Evolutionary conservation across 108 stramenopile species (phyloP).

Genomic region (Seminavis robusta): DNA sequence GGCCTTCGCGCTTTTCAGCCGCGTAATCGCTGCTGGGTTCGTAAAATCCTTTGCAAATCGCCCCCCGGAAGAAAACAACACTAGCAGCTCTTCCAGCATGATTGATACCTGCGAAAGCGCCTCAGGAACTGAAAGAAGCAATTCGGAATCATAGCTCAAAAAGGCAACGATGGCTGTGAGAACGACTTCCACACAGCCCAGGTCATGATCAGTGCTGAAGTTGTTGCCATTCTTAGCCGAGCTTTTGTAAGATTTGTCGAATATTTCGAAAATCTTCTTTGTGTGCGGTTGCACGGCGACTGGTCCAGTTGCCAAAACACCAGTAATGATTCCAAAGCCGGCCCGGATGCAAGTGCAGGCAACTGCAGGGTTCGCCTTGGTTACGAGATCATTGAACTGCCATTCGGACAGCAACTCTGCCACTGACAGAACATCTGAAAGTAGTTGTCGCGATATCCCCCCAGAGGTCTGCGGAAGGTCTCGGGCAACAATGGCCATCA

Average conservation of each 20-base stretch:
- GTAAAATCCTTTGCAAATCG: conserved; percentile 42
- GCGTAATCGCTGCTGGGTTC: conserved; percentile 40
- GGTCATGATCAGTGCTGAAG: conserved; percentile 53
- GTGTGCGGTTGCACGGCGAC: conserved; percentile 50
- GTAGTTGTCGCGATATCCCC: conserved; percentile 55
- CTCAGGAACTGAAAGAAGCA: conserved; percentile 78
- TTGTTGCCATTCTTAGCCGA: conserved; percentile 35
- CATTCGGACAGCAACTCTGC: conserved; percentile 58
- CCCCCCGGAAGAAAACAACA: conserved; percentile 54
- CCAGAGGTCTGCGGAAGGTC: conserved; percentile 65
- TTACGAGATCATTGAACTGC: conserved; percentile 50
- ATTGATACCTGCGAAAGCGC: conserved; percentile 64
- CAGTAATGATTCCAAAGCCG: conserved; percentile 69
- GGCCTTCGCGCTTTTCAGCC: conserved; percentile 70
- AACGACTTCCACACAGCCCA: conserved; percentile 69
- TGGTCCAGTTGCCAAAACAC: conserved; percentile 67
- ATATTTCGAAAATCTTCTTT: conserved; percentile 49
- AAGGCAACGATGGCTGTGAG: conserved; percentile 70
- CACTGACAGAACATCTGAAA: conserved; percentile 50
- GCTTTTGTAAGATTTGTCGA: conserved; percentile 52
- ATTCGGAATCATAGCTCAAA: conserved; percentile 66
- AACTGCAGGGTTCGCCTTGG: conserved; percentile 50
- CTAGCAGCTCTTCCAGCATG: conserved; percentile 70
- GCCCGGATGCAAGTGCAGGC: conserved; percentile 72
- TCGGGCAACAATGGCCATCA: conserved; percentile 61